Percentiles rank a stretch among this genome's conserved stretches.
Conservation (phyloP, 768 basidiomycete species). For the Daedalea quercina region DNA sequence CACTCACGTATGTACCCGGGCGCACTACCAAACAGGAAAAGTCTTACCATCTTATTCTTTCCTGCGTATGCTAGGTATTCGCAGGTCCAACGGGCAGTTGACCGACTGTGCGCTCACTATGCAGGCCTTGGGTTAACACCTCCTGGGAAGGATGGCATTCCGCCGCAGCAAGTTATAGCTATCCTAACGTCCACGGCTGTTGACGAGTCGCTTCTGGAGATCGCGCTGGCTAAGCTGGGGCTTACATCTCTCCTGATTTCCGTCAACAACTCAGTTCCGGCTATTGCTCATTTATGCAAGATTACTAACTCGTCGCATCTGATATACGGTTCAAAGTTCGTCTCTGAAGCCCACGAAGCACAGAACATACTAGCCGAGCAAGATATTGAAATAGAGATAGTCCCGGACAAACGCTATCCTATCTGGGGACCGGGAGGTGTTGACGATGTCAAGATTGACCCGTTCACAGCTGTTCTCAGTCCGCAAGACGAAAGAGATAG, state of each 20-base stretch:
- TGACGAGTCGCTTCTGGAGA: conserved; percentile 35
- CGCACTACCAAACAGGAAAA: not conserved
- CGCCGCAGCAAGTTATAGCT: conserved; percentile 28
- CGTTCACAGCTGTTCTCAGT: conserved; percentile 20
- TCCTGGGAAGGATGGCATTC: conserved; percentile 17
- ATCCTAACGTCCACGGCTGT: conserved; percentile 33
- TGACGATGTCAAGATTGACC: conserved; percentile 20
- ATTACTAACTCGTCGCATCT: conserved; percentile 31
- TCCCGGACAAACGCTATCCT: conserved; percentile 31
- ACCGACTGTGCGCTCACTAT: conserved; percentile 26
- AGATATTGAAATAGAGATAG: conserved; percentile 15
- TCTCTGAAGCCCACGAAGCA: conserved; percentile 26
- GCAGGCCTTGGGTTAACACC: conserved; percentile 20
- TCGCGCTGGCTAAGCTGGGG: conserved; percentile 35
- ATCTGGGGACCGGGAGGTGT: conserved; percentile 35
- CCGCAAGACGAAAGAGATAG: conserved; percentile 27
- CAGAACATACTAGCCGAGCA: conserved; percentile 21
- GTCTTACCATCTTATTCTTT: too few relatives aligned
- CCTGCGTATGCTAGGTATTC: not conserved
- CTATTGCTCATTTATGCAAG: conserved; percentile 36
- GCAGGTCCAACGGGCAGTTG: conserved; percentile 2
- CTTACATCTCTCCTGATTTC: conserved; percentile 32
- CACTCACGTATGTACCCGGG: conserved; percentile 4
- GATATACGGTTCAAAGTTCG: conserved; percentile 33
- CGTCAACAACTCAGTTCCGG: conserved; percentile 39